Base-by-base conservation (phyloP, 2,329 filamentous ascomycete species). In the Blastomyces emzantsi region DNA sequence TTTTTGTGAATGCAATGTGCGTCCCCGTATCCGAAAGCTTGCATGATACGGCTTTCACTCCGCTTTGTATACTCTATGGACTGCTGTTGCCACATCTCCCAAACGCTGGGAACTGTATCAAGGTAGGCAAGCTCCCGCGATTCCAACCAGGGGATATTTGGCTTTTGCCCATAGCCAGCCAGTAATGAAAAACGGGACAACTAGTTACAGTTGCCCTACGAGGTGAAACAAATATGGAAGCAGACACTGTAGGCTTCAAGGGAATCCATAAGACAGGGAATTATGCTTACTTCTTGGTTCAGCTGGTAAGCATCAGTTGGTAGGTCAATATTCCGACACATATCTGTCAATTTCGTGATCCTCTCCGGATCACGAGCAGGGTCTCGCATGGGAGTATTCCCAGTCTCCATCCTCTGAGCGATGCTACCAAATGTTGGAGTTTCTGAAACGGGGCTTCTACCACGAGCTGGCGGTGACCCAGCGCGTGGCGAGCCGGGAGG, bases 311-410 rank as follows among this genome's bases (percentile, higher is more conserved):
- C 59, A 22, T 61, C 52, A 15, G 33, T 36, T n/a, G 64, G 58
- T 15, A 65, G 11, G 45, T 67, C 66, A 17, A 66, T 41, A 45
- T 66, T 63, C n/a, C 62, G 64, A 57, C 62, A 65, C 60, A 67
- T 64, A 52, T 66, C 66, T 11, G 52, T 61, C 15, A 63, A 17
- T 11, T 43, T 22, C 2, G 41, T 25, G 7, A n/a, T 6, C 4
- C 43, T 45, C 6, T 28, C 25, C 0, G 57, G 57, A 19, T 59
- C 57, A 11, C 36, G 36, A 25, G 56, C 49, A 25, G 25, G 54
- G 39, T 67, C 66, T 3, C 60, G 60, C 22, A 62, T 51, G 9
- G 66, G 66, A 33, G 62, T 51, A 17, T 55, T 49, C 17, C 51
- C 39, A 19, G 54, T 58, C 15, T n/a, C 30, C 41, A 55, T 17